Base-by-base conservation (phyloP, 2,329 filamentous ascomycete genomes). In the Alternaria gaisen region DNA sequence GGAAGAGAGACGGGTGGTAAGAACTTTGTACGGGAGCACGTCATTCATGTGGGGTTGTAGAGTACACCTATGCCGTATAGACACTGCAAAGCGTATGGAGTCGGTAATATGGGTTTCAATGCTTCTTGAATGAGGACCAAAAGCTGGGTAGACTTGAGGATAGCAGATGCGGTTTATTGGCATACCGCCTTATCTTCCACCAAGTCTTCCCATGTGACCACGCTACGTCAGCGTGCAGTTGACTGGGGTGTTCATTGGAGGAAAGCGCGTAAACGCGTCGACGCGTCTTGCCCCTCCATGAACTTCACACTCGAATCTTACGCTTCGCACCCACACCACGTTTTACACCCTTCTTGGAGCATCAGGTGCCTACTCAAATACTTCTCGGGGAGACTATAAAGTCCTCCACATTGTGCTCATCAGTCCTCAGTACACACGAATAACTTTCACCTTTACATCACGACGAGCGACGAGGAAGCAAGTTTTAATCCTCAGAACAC, bases 11-110 rank as follows among this genome's bases (percentile, higher is more conserved):
- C 1, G 5, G 38, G 52, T 10, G 51, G 36, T 2, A 50, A 14
- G 36, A 26, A 22, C 14, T 8, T 64, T 3, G 14, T 56, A 9
- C 34, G 61, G 22, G 42, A 61, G 38, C 52, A 64, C 54, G n/a
- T 53, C 14, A n/a, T 62, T 1, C 3, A 38, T 11, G 5, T 14
- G 9, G 9, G 2, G 5, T 30, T 9, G 4, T 57, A 26, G 47
- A 30, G 0, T 0, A 10, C 0, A 11, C 1, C 28, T 2, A 12
- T 30, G 28, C 2, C 10, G 10, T 40, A 40, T 4, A 18, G 36
- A 5, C 24, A 1, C 8, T 40, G n/a, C 10, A 11, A 40, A 20
- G 10, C 18, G 8, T 18, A 40, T 5, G 8, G 10, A n/a, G 18
- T 40, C 10, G 5, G 34, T 7, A 5, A n/a, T 8, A 38, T 8